These are phyloP conservation scores for Kluyveromyces aestuarii DNA, from an alignment of 805 yeast genomes.

Conservation along the genomic window DNA sequence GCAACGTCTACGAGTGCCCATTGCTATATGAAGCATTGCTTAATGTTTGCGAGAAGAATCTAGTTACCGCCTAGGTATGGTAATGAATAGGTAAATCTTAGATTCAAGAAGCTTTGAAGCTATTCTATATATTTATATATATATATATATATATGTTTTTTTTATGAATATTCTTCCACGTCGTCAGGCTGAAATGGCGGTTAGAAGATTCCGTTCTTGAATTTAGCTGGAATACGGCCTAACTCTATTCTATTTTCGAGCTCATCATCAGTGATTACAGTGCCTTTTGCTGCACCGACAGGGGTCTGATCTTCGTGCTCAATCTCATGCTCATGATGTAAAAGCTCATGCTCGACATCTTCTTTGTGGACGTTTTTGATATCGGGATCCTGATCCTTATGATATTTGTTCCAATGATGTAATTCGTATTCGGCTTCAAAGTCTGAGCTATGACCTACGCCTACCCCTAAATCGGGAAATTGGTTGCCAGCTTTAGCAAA, in stretches of 20 bases:
- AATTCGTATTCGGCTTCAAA: constrained; percentile 90
- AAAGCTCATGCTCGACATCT: constrained; percentile 77
- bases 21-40: not conserved
- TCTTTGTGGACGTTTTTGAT: constrained; percentile 74
- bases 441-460: constrained; percentile 91
- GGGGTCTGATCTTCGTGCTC: constrained; percentile 41
- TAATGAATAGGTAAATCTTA: too few relatives aligned
- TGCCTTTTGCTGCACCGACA: constrained; percentile 28
- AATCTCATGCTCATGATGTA: constrained; percentile 80
- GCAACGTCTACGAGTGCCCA: too few relatives aligned
- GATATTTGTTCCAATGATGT: constrained; percentile 87
- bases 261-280: constrained; percentile 32
- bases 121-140: too few relatives aligned
- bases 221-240: constrained; percentile 33
- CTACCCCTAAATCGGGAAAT: constrained; percentile 87
- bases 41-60: not conserved
- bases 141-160: too few relatives aligned
- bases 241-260: constrained; percentile 31
- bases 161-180: too few relatives aligned
- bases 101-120: too few relatives aligned
- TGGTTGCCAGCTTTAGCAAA: constrained; percentile 55
- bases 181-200: not conserved
- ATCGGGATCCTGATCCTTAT: constrained; percentile 72
- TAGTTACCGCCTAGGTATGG: not conserved
- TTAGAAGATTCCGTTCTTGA: constrained; percentile 7